Base-by-base conservation (phyloP, 208 protist species). In the Leishmania major region DNA sequence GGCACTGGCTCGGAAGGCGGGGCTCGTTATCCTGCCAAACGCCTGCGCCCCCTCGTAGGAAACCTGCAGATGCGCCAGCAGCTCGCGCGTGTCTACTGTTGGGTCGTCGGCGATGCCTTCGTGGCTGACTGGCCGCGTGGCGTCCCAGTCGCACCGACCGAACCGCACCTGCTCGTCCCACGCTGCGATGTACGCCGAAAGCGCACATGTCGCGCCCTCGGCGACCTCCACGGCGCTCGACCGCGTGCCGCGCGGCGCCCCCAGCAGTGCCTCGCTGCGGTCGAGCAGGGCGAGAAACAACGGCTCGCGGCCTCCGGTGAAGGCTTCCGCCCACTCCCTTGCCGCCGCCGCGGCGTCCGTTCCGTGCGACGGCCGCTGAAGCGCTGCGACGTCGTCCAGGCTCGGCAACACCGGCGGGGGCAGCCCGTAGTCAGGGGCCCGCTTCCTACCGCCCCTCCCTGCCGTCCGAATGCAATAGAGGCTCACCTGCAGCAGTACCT, bases 391-490 rank as follows among this genome's bases (percentile, higher is more conserved):
- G 60, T 89, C 77, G 49, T 74, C 49, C 8, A 87, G 35, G 49
- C 19, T 53, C 7, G 88, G 88, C 80, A 89, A 81, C 45, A 72
- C 66, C 10, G 82, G 55, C 15, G 80, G 76, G 25, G 87, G 78
- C 64, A 85, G 62, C 71, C 79, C 80, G 47, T 79, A 80, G 47
- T 84, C 79, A 1, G 74, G 53, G 2, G 80, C 76, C 40, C 77
- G 79, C 70, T 80, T 77, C 19, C 66, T 57, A 5, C 89, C 83
- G 49, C 86, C 80, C 43, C 86, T 47, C 53, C 83, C 81, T 28
- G 77, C 64, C 57, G 71, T 76, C 47, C 84, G 78, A 55, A 85
- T 79, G 80, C 91, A 95, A 86, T 96, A 96, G 45, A 94, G 81
- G 57, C 80, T 85, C 64, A 91, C 77, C 31, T 79, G 80, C 75